Percentiles rank a stretch among this genome's conserved stretches.
Conservation (phyloP, 306 rosid species). For the Amphicarpaea edgeworthii region DNA sequence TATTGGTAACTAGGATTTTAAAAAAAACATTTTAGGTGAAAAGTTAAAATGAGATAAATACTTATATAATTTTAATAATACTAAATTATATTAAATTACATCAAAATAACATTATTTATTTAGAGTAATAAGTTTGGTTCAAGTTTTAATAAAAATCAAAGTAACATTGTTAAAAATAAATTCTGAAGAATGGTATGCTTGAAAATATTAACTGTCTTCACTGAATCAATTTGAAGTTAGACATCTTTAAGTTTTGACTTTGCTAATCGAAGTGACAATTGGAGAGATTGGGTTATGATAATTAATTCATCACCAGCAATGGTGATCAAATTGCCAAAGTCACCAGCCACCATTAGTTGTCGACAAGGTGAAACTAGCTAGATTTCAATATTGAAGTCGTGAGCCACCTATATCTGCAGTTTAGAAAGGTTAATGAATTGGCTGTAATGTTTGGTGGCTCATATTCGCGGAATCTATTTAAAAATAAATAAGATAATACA, state of each 20-base stretch:
- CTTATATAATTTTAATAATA: too few relatives aligned
- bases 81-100: too few relatives aligned
- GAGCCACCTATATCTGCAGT: neutral
- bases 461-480: neutral
- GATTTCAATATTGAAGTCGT: neutral
- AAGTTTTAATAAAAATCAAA: neutral
- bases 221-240: neutral
- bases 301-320: neutral
- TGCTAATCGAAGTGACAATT: too few relatives aligned
- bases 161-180: neutral
- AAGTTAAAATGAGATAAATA: neutral
- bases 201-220: neutral
- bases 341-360: neutral
- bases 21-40: neutral
- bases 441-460: neutral
- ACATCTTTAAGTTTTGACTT: neutral
- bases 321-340: neutral
- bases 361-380: neutral
- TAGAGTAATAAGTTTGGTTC: neutral
- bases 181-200: neutral
- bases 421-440: neutral
- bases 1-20: neutral
- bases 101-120: too few relatives aligned
- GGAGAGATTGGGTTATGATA: neutral
- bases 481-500: neutral